Percentiles rank a stretch among this genome's conserved stretches.
phyloP scores from a whole-genome alignment of 2,329 filamentous ascomycete species.

The Zymoseptoria tritici region DNA sequence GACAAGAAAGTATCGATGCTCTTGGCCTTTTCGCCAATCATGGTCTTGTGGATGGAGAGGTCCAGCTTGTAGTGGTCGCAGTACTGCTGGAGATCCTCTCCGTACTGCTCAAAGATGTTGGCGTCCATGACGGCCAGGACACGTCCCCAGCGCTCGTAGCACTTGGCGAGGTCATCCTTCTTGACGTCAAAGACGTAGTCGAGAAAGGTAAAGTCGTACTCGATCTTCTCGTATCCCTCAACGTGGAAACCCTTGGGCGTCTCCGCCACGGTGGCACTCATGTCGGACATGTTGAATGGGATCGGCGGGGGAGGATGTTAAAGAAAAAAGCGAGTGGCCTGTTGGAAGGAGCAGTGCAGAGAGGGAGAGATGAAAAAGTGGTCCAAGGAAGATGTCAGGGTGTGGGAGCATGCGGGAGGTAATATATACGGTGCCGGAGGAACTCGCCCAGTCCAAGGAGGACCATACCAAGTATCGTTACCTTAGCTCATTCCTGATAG shows the following conservation, averaged over 20 bases:
- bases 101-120: constrained; percentile 64
- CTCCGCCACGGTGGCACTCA: constrained; percentile 58
- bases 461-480: neutral
- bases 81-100: constrained; percentile 57
- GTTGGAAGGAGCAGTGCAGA: neutral
- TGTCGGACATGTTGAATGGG: constrained; percentile 54
- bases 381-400: neutral
- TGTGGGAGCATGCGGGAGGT: neutral
- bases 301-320: neutral
- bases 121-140: constrained; percentile 62
- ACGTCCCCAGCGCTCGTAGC: constrained; percentile 58
- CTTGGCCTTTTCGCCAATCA: constrained; percentile 70
- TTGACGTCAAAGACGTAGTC: constrained; percentile 58
- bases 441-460: neutral
- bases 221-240: constrained; percentile 67
- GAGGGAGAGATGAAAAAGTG: neutral
- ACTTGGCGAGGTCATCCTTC: constrained; percentile 56
- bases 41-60: constrained; percentile 62
- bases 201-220: constrained; percentile 67
- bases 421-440: neutral
- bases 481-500: neutral
- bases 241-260: constrained; percentile 61
- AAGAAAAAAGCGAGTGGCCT: neutral
- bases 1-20: constrained; percentile 61
- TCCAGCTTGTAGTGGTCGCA: constrained; percentile 57